Evolutionary conservation across 2,329 filamentous ascomycete species (phyloP).

Genomic region (Penicillium occitanis): DNA sequence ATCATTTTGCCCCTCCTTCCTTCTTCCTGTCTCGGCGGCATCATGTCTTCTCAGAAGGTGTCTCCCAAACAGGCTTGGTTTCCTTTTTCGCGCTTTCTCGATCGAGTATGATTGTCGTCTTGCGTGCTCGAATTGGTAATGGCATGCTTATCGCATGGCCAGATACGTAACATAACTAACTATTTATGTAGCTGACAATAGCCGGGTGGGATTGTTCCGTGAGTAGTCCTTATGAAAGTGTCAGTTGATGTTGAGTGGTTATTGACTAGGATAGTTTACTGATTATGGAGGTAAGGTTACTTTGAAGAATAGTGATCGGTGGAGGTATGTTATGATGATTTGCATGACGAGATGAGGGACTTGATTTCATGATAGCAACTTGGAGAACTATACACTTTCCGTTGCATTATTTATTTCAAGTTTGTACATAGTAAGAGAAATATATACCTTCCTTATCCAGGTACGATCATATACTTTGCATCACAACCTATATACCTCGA

Average conservation of each 20-base stretch:
- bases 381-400: background rate
- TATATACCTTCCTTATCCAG: background rate
- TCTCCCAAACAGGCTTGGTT: background rate
- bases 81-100: background rate
- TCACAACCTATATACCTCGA: background rate
- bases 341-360: too few species aligned
- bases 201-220: background rate
- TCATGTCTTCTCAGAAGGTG: background rate
- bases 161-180: background rate
- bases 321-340: background rate
- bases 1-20: slow-evolving; percentile 9
- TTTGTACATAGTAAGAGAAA: background rate
- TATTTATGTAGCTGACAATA: background rate
- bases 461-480: too few species aligned
- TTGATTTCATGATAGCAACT: too few species aligned
- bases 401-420: background rate
- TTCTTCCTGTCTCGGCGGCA: background rate
- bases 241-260: background rate
- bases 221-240: background rate
- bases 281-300: background rate
- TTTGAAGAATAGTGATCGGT: background rate
- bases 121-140: background rate
- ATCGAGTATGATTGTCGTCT: background rate
- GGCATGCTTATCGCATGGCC: background rate
- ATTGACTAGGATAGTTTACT: background rate